Percentiles rank a stretch among this genome's conserved stretches.
Conservation (phyloP, 192 early-diverging fungal species). For the Thamnidium elegans region DNA sequence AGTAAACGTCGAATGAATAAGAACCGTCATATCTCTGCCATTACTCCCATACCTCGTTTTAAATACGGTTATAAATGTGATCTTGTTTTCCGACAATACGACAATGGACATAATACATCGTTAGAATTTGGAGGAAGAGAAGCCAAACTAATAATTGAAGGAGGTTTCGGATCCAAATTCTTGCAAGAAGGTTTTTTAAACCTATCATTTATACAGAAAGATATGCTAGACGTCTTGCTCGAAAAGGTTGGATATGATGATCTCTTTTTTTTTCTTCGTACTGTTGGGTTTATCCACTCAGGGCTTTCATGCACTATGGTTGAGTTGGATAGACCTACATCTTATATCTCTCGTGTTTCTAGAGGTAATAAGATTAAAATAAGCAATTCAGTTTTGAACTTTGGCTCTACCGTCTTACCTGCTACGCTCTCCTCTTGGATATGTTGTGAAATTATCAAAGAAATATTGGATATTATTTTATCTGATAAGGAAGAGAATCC, state of each 20-base stretch:
- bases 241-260: not conserved
- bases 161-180: not conserved
- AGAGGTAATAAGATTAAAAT: not conserved
- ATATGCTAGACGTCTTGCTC: not conserved
- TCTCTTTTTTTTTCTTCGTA: no score
- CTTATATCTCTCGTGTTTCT: not conserved
- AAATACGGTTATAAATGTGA: no score
- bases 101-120: no score
- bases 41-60: no score
- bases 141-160: not conserved
- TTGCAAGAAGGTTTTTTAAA: not conserved
- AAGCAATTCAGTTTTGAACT: not conserved
- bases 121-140: not conserved
- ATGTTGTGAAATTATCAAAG: not conserved
- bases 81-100: no score
- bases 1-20: not conserved
- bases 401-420: not conserved
- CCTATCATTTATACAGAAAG: conserved; percentile 1
- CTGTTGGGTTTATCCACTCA: not conserved
- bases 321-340: not conserved
- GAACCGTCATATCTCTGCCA: no score
- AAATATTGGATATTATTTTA: not conserved
- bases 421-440: not conserved
- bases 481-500: not conserved
- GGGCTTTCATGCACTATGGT: not conserved